Percentiles rank a stretch among this genome's conserved stretches.
Conservation (phyloP, 768 basidiomycete genomes). For the Coprinopsis cinerea region DNA sequence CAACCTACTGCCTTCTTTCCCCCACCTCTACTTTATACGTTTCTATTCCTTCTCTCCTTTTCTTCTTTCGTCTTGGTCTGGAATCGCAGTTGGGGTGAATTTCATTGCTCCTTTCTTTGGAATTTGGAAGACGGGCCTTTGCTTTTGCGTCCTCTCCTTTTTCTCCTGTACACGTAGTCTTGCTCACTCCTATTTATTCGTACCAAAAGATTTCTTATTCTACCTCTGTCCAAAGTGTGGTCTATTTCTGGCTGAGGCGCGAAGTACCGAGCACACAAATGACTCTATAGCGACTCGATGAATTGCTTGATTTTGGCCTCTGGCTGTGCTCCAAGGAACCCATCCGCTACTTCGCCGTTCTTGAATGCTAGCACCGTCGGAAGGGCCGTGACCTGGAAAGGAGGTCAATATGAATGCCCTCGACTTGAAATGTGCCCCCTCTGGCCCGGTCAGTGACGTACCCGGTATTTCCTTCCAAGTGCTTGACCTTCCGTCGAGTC, state of each 20-base stretch:
- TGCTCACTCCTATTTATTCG: constrained; percentile 3
- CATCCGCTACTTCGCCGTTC: constrained; percentile 49
- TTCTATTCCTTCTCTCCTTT: neutral
- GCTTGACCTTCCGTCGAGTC: constrained; percentile 46
- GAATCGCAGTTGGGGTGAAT: neutral
- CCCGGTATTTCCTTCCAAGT: constrained; percentile 50
- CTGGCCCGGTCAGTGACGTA: constrained; percentile 17
- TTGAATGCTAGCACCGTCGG: constrained; percentile 78
- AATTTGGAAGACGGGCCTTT: constrained; percentile 3
- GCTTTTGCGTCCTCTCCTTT: neutral
- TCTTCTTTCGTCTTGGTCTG: neutral
- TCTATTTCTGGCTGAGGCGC: neutral
- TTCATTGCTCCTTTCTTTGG: constrained; percentile 1
- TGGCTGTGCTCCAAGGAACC: constrained; percentile 58
- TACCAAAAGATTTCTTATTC: constrained; percentile 5
- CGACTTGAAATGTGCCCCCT: neutral
- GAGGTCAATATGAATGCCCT: neutral
- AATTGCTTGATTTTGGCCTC: constrained; percentile 40
- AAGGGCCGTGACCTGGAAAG: constrained; percentile 56
- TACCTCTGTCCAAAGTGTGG: neutral
- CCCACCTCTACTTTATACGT: no score
- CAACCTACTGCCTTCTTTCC: no score
- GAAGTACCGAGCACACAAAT: neutral
- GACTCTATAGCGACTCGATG: constrained; percentile 33
- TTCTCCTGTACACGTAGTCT: neutral